These are phyloP conservation scores for Suillus plorans DNA, from an alignment of 768 basidiomycete genomes.

Conservation along the genomic window DNA sequence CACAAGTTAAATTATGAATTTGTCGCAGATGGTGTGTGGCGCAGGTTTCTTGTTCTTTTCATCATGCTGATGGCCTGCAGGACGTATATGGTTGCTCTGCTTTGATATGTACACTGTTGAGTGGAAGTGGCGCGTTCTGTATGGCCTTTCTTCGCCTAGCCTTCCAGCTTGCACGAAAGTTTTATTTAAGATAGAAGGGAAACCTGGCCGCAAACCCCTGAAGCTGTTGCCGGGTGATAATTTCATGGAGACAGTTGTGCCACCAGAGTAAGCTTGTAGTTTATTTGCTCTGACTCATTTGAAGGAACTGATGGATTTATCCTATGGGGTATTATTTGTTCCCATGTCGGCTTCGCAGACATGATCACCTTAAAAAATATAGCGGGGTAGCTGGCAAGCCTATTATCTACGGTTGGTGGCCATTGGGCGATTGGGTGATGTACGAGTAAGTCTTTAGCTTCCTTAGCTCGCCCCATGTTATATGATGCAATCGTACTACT, in stretches of 20 bases:
- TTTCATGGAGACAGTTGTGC: neutral
- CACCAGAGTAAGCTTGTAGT: neutral
- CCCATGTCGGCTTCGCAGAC: neutral
- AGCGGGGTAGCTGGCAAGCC: neutral
- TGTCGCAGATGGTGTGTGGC: neutral
- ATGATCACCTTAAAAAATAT: neutral
- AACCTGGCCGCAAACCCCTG: neutral
- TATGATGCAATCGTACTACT: neutral
- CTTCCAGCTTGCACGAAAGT: neutral
- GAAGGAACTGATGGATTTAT: neutral
- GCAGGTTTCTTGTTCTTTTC: neutral
- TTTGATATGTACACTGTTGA: accelerated
- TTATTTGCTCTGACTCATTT: neutral
- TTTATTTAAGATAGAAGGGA: neutral
- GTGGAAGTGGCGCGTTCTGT: no score
- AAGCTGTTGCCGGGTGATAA: accelerated
- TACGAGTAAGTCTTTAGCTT: neutral
- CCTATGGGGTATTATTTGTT: neutral
- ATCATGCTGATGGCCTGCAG: neutral
- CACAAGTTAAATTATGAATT: neutral
- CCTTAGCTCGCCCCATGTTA: neutral
- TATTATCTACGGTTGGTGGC: accelerated
- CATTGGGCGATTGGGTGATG: neutral
- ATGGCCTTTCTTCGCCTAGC: neutral
- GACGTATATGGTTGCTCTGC: neutral